Conservation (phyloP, 208 protist genomes). For the Trypanosoma brucei region DNA sequence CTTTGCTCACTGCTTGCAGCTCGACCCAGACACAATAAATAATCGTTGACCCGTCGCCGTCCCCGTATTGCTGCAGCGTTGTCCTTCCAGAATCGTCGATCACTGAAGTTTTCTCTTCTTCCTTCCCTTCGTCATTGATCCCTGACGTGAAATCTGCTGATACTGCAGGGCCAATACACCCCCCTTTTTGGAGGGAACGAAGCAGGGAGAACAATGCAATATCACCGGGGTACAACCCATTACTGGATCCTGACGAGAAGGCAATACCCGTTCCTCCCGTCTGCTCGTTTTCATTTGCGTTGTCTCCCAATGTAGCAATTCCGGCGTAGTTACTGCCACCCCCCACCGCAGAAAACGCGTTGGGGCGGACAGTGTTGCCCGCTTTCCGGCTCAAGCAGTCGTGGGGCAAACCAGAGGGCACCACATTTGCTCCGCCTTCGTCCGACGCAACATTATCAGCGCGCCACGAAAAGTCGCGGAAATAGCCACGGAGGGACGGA, state of each 20-base stretch:
- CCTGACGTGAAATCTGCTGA: background rate
- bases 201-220: constrained; percentile 14
- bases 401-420: background rate
- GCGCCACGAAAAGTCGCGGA: constrained; percentile 8
- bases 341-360: background rate
- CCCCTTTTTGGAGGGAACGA: constrained; percentile 4
- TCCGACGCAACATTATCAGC: constrained; percentile 3
- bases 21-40: constrained; percentile 24
- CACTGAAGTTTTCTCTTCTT: constrained; percentile 1
- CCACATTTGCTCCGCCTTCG: background rate
- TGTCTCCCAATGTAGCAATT: background rate
- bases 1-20: constrained; percentile 24
- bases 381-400: background rate
- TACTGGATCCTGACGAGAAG: background rate
- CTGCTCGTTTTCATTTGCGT: background rate
- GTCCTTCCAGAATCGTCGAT: background rate
- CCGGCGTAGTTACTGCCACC: background rate
- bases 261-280: background rate
- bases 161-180: background rate
- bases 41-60: background rate
- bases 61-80: background rate
- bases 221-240: constrained; percentile 6
- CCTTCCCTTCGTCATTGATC: background rate
- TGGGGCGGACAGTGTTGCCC: background rate
- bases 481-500: constrained; percentile 18